Base-by-base conservation (phyloP, 306 rosid species). In the Macrotyloma uniflorum region DNA sequence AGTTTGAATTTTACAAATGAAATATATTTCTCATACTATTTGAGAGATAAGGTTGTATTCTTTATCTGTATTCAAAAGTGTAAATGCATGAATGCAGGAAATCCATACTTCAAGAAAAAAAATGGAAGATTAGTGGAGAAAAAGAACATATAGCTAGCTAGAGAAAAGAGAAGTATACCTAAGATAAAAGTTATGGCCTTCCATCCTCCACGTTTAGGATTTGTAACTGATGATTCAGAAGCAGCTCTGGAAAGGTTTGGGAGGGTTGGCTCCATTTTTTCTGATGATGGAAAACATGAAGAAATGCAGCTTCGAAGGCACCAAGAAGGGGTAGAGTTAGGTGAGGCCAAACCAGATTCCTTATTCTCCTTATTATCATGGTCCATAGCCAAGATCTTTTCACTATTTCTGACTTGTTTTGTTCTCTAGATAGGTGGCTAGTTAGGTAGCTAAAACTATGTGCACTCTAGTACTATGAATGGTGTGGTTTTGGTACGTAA, bases 141-240 rank as follows among this genome's bases (percentile, higher is more conserved):
- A 33, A 62, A 28, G 8, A n/a, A 32, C 28, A 26, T 2, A 26
- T 26, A 26, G 9, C 11, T 8, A 62, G 68, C 7, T 16, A 33
- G 8, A 33, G 8, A 24, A 78, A 40, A 58, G 43, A 45, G 26
- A 86, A 62, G 40, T 40, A n/a, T 30, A 91, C 98, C 98, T 86
- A 93, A 82, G 75, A 93, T 90, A 67, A 68, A 90, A 38, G 92
- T 82, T 84, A 91, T 81, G 83, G 91, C 88, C 83, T 46, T 93
- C 97, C 95, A 91, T 43, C 97, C 97, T 62, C 92, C 92, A 11
- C 86, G 89, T 33, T 80, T 65, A 26, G 8, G 16, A 8, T 50
- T 43, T 46, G 69, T 7, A 43, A 22, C 10, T 32, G 74, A 7
- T 2, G 36, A 49, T 62, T 75, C 76, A n/a, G 84, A 50, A 47